Conservation (phyloP, 169 alveolate species). For the Eimeria necatrix region DNA sequence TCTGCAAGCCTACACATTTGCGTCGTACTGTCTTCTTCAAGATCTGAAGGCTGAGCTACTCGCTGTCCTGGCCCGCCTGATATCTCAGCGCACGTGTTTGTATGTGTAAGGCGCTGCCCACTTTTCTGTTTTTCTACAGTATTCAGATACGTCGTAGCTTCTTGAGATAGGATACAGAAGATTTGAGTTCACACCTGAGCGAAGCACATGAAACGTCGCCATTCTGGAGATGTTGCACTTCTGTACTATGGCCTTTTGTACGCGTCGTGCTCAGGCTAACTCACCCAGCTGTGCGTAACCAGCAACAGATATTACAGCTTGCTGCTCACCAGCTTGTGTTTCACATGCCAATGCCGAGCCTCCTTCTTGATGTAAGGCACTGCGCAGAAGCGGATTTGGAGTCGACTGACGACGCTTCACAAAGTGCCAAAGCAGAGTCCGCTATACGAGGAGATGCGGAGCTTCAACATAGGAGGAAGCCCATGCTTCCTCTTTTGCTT, state of each 20-base stretch:
- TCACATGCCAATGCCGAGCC: slow-evolving; percentile 61
- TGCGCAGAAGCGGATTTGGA: not conserved
- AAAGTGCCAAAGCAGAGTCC: not conserved
- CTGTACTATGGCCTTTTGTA: not conserved
- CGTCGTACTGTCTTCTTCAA: slow-evolving; percentile 58
- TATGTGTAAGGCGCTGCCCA: slow-evolving; percentile 17
- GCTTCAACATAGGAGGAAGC: not conserved
- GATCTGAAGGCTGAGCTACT: slow-evolving; percentile 42
- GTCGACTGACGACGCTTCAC: not conserved
- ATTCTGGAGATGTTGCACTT: no score
- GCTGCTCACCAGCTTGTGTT: slow-evolving; percentile 68
- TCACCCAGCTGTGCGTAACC: slow-evolving; percentile 71
- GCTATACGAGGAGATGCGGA: not conserved
- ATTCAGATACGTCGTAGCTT: no score
- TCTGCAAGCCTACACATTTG: slow-evolving; percentile 69
- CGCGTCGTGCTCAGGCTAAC: slow-evolving; percentile 24
- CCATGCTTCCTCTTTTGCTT: slow-evolving; percentile 13
- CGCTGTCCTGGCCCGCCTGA: slow-evolving; percentile 59
- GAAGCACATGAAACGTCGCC: no score
- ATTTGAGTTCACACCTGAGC: not conserved
- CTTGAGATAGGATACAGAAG: not conserved
- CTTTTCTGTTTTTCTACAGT: no score
- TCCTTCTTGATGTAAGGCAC: slow-evolving; percentile 15
- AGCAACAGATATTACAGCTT: slow-evolving; percentile 64
- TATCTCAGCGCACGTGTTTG: slow-evolving; percentile 67